These are phyloP conservation scores for Trichoderma asperellum DNA, from an alignment of 2,329 filamentous ascomycete genomes.

Conservation along the genomic window DNA sequence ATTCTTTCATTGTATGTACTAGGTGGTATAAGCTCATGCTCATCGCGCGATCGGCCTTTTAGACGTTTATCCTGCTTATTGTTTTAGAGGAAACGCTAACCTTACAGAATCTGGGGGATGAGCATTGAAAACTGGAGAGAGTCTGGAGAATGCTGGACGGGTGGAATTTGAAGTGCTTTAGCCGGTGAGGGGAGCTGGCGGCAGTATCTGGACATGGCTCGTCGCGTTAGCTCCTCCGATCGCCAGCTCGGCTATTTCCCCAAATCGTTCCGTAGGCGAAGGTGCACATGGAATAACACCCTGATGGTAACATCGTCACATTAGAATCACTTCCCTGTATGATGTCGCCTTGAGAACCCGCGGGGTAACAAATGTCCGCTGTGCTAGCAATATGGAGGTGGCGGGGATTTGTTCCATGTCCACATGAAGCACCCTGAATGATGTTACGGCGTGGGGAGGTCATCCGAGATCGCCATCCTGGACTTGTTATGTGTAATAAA, in stretches of 20 bases:
- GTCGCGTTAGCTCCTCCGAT: background rate
- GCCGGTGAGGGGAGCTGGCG: constrained; percentile 2
- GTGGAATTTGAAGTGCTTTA: constrained; percentile 9
- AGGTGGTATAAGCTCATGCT: background rate
- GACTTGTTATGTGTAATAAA: background rate
- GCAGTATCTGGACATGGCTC: constrained; percentile 1
- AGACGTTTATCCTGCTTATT: constrained; percentile 5
- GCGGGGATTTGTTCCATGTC: background rate
- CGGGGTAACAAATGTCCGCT: background rate
- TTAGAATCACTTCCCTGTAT: background rate
- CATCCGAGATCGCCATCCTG: constrained; percentile 1
- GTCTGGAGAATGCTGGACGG: background rate
- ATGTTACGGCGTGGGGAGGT: background rate
- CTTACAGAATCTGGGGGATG: background rate
- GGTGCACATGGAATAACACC: background rate
- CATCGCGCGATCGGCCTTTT: background rate
- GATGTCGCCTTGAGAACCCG: background rate
- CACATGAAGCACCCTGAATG: background rate
- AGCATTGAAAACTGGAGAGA: background rate
- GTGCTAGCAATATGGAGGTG: background rate
- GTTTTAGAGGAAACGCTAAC: background rate
- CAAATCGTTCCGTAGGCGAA: background rate
- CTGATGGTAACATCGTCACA: background rate
- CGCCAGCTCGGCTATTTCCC: constrained; percentile 19
- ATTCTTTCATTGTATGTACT: background rate